These are phyloP conservation scores for Nicotiana sylvestris DNA, from an alignment of 257 asterid species.

Conservation along the genomic window DNA sequence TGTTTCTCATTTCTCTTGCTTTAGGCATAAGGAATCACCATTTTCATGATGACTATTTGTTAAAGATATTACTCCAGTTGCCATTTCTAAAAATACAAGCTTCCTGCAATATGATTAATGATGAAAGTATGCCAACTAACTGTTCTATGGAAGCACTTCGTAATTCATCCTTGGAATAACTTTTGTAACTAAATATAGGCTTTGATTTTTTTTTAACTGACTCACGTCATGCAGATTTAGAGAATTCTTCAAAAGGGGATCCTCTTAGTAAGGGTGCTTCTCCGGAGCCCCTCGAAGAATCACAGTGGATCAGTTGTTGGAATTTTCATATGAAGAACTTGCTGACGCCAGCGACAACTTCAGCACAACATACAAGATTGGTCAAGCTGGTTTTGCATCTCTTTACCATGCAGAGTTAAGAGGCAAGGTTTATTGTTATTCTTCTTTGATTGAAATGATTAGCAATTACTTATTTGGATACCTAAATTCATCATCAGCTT, in stretches of 20 bases:
- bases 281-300: slow-evolving; percentile 46
- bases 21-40: neutral
- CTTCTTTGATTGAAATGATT: neutral
- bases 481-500: neutral
- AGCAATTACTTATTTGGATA: neutral
- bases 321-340: slow-evolving; percentile 68
- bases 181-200: neutral
- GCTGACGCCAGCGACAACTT: slow-evolving; percentile 60
- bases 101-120: neutral
- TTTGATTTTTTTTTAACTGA: neutral
- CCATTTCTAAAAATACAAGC: neutral
- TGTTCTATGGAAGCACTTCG: neutral
- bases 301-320: slow-evolving; percentile 73
- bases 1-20: neutral
- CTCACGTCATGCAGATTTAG: slow-evolving; percentile 28
- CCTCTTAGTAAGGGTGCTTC: slow-evolving; percentile 23
- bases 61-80: neutral
- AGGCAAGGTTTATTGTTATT: slow-evolving; percentile 63
- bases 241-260: slow-evolving; percentile 37
- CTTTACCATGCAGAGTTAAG: slow-evolving; percentile 67
- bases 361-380: slow-evolving; percentile 50
- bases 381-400: slow-evolving; percentile 72
- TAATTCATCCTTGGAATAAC: neutral
- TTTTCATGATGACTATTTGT: neutral
- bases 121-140: neutral